Conservation (phyloP, 1,284 basidiomycete species). For the Sphaerobolus stellatus region DNA sequence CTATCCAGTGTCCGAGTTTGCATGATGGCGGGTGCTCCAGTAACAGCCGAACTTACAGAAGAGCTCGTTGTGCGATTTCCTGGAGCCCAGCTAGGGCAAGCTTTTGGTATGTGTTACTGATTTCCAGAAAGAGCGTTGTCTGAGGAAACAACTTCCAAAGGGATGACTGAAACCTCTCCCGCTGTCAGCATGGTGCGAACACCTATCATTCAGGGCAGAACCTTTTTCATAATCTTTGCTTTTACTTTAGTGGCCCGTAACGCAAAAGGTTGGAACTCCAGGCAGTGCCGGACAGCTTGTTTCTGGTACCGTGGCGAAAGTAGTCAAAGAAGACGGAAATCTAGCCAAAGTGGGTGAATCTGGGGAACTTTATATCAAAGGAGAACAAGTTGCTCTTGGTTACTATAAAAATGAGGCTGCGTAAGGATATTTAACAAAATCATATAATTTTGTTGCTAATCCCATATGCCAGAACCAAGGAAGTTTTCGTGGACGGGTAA, state of each 20-base stretch:
- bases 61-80: constrained; percentile 58
- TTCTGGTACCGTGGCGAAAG: constrained; percentile 51
- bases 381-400: constrained; percentile 56
- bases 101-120: no score
- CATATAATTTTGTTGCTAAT: background rate
- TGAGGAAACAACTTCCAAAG: no score
- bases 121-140: no score
- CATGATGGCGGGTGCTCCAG: constrained; percentile 72
- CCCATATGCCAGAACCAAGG: constrained; percentile 46
- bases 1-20: constrained; percentile 58
- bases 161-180: constrained; percentile 52
- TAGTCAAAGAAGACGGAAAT: constrained; percentile 61
- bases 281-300: constrained; percentile 60
- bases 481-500: constrained; percentile 51
- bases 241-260: constrained; percentile 42
- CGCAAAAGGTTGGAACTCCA: constrained; percentile 46
- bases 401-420: constrained; percentile 56
- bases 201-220: background rate
- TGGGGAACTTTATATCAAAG: constrained; percentile 63
- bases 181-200: constrained; percentile 35
- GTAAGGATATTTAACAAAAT: constrained; percentile 42
- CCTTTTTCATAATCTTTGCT: no score
- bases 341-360: constrained; percentile 59
- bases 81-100: constrained; percentile 59
- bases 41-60: constrained; percentile 62